Evolutionary conservation across 768 basidiomycete species (phyloP).

Genomic region (Strobilomyces dryophilus): DNA sequence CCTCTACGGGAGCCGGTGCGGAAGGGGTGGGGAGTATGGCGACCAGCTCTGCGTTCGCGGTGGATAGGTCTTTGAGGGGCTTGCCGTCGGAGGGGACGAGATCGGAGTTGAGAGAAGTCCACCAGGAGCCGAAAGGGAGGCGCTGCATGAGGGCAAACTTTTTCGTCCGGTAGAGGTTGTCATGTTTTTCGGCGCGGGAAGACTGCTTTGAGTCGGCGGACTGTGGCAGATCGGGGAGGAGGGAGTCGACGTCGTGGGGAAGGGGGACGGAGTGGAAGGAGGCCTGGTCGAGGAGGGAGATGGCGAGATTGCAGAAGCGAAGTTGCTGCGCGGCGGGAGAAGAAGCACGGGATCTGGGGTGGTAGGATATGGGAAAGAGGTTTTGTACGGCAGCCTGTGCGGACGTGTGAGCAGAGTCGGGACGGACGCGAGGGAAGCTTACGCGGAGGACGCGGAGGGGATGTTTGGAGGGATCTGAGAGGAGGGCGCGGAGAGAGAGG

Average conservation of each 20-base stretch:
- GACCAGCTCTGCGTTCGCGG: conserved; percentile 73
- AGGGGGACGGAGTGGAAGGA: conserved; percentile 46
- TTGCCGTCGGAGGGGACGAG: conserved; percentile 34
- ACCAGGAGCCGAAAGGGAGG: conserved; percentile 73
- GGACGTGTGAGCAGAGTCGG: conserved; percentile 2
- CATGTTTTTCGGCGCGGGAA: conserved; percentile 25
- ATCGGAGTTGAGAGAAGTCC: conserved; percentile 64
- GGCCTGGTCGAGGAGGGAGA: conserved; percentile 68
- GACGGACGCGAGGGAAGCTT: conserved; percentile 28
- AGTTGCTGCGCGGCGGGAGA: conserved; percentile 64
- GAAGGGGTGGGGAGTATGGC: conserved; percentile 66
- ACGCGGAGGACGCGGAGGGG: conserved; percentile 55
- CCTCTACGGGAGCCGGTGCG: conserved; percentile 26
- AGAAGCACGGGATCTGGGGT: conserved; percentile 60
- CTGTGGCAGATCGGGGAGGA: conserved; percentile 32
- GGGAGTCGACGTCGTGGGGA: conserved; percentile 42
- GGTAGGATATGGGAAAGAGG: conserved; percentile 64
- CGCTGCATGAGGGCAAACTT: conserved; percentile 79
- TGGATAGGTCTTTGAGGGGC: conserved; percentile 47
- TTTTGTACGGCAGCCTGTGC: conserved; percentile 58
- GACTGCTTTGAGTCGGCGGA: conserved; percentile 24
- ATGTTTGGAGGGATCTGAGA: conserved; percentile 50
- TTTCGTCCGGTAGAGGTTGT: conserved; percentile 31
- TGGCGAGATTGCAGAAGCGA: conserved; percentile 70
- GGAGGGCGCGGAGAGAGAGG: conserved; percentile 53